phyloP scores from a whole-genome alignment of 306 rosid genomes.

The Pyrus bretschneideri region DNA sequence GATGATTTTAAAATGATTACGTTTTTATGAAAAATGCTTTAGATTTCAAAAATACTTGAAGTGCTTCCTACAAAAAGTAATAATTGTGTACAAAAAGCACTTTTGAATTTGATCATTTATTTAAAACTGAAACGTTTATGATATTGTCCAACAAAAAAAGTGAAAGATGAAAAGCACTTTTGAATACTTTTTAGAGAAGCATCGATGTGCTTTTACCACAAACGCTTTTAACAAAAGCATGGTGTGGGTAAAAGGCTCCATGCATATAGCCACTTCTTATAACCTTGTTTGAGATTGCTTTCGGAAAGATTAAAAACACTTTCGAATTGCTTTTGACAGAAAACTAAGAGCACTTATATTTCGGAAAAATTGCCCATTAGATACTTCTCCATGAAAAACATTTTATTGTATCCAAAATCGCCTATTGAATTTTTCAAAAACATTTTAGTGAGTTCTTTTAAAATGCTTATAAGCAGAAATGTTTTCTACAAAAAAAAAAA shows the following conservation, averaged over 20 bases:
- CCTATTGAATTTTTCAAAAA: background rate
- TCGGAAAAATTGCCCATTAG: background rate
- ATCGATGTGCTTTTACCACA: too few relatives aligned
- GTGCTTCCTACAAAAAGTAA: fast-evolving
- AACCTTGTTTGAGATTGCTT: background rate
- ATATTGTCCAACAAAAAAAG: too few relatives aligned
- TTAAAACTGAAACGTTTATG: too few relatives aligned
- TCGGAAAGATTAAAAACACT: too few relatives aligned
- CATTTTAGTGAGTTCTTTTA: too few relatives aligned
- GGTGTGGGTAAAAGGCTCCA: background rate
- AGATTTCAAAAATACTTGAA: too few relatives aligned
- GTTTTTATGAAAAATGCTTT: too few relatives aligned
- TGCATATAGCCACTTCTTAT: background rate
- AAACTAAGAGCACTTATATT: background rate
- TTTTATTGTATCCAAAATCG: background rate
- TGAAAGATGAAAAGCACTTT: background rate
- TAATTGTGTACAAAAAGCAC: fast-evolving
- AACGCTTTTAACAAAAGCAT: too few relatives aligned
- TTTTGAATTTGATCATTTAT: too few relatives aligned
- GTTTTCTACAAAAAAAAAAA: too few relatives aligned
- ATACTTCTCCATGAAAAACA: background rate
- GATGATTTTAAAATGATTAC: too few relatives aligned
- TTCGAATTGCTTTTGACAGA: too few relatives aligned
- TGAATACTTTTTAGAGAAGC: background rate
- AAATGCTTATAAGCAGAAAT: fast-evolving